Evolutionary conservation across 2,329 filamentous ascomycete species (phyloP).

Genomic region (Stachybotrys chlorohalonatus): DNA sequence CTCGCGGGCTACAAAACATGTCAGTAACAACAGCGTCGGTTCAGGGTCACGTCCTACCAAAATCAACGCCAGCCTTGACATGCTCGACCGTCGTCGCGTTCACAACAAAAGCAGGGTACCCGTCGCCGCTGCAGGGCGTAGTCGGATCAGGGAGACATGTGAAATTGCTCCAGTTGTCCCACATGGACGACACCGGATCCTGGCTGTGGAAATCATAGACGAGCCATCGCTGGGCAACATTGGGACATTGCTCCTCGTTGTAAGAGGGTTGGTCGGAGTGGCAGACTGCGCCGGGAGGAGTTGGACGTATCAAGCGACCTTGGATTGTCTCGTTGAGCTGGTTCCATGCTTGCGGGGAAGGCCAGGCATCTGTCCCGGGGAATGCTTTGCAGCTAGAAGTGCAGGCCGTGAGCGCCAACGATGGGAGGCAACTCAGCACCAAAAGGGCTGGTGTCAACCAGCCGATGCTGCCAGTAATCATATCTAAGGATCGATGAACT

Average conservation of each 20-base stretch:
- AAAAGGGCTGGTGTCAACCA: not conserved
- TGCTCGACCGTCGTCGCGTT: constrained; percentile 23
- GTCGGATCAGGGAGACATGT: constrained; percentile 35
- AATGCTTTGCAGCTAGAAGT: constrained; percentile 33
- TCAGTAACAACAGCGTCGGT: not conserved
- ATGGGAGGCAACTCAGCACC: not conserved
- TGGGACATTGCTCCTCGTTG: constrained; percentile 18
- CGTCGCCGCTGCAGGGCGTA: constrained; percentile 21
- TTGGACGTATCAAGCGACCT: constrained; percentile 31
- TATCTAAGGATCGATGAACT: not conserved
- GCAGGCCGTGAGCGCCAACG: not conserved
- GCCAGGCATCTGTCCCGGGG: constrained; percentile 37
- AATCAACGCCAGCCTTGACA: constrained; percentile 27
- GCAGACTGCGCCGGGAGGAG: constrained; percentile 24
- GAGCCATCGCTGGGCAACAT: constrained; percentile 13
- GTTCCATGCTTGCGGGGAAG: constrained; percentile 32
- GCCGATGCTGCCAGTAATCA: not conserved
- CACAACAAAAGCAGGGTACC: constrained; percentile 26
- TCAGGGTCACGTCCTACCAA: constrained; percentile 24
- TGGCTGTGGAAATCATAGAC: constrained; percentile 16
- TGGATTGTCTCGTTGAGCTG: constrained; percentile 33
- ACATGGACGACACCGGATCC: constrained; percentile 21
- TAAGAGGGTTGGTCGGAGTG: constrained; percentile 16
- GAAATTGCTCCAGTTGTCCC: constrained; percentile 38
- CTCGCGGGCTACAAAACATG: constrained; percentile 21